A percentile compares a stretch with the other conserved stretches of the same genome.
phyloP scores from a whole-genome alignment of 148 eudicot species.

The Chenopodium suecicum region DNA sequence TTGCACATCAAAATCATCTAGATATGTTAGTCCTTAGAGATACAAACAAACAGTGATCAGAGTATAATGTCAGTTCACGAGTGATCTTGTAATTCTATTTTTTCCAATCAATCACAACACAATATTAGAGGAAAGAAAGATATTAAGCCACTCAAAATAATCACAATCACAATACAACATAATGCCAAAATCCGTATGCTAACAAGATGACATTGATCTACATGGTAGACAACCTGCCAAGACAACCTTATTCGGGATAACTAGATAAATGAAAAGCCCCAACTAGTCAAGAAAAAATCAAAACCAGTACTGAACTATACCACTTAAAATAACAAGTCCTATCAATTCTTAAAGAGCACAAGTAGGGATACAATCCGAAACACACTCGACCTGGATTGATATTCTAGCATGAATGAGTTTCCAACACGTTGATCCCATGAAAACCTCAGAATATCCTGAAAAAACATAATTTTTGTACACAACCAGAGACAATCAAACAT shows the following conservation, averaged over 20 bases:
- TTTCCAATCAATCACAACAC: too few species aligned
- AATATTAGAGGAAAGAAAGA: too few species aligned
- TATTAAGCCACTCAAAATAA: background rate
- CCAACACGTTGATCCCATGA: constrained; percentile 40
- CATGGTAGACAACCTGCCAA: background rate
- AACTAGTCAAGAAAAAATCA: background rate
- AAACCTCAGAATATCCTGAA: constrained; percentile 44
- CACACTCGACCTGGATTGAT: constrained; percentile 38
- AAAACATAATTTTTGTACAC: constrained; percentile 29
- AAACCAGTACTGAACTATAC: background rate
- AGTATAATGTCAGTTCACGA: too few species aligned
- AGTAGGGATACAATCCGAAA: constrained; percentile 15
- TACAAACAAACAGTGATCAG: too few species aligned
- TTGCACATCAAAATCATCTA: too few species aligned
- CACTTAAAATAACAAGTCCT: background rate
- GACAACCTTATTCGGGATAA: background rate
- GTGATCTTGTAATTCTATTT: too few species aligned
- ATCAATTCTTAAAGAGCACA: background rate
- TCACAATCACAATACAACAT: background rate
- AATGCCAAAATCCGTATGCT: background rate
- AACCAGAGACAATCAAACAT: constrained; percentile 21
- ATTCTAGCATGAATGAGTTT: constrained; percentile 30
- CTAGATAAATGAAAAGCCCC: background rate
- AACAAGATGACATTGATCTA: background rate
- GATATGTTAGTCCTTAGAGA: too few species aligned